A percentile compares a stretch with the other conserved stretches of the same genome.
Conservation (phyloP, 257 asterid species). For the Ilex aquifolium region DNA sequence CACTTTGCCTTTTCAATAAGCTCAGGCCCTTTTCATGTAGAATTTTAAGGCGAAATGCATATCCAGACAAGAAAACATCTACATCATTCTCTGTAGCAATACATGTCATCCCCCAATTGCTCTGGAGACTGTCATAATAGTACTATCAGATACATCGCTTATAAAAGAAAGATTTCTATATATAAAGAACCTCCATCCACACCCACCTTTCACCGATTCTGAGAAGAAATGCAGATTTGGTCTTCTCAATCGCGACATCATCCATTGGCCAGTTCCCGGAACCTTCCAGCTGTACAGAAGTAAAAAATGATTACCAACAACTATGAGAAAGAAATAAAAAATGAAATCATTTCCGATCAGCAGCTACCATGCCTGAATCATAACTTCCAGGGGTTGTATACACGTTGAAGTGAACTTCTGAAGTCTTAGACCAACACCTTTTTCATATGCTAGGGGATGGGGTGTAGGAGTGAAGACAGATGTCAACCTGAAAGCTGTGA, state of each 20-base stretch:
- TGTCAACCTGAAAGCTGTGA: constrained; percentile 87
- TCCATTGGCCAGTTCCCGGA: constrained; percentile 99
- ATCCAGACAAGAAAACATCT: constrained; percentile 82
- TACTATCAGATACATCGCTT: constrained; percentile 21
- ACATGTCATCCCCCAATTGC: constrained; percentile 53
- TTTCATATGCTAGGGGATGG: constrained; percentile 78
- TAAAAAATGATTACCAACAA: constrained; percentile 12
- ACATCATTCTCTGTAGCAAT: constrained; percentile 84
- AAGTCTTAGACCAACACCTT: constrained; percentile 33
- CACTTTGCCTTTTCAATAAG: constrained; percentile 60
- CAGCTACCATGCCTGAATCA: constrained; percentile 75
- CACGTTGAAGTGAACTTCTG: constrained; percentile 59
- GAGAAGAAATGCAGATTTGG: constrained; percentile 90
- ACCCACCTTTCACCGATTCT: constrained; percentile 87
- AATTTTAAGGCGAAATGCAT: constrained; percentile 88
- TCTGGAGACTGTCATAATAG: constrained; percentile 61
- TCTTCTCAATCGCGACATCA: constrained; percentile 89
- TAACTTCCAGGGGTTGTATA: constrained; percentile 72
- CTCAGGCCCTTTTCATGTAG: constrained; percentile 87
- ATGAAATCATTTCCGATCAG: constrained; percentile 6
- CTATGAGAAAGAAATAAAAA: constrained; percentile 8
- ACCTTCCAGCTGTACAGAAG: constrained; percentile 76
- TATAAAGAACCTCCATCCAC: constrained; percentile 9
- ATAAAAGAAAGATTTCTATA: constrained; percentile 10
- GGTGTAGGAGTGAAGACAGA: constrained; percentile 88